Evolutionary conservation across 2,329 filamentous ascomycete genomes (phyloP).

Genomic region (Fusarium subtropicale): DNA sequence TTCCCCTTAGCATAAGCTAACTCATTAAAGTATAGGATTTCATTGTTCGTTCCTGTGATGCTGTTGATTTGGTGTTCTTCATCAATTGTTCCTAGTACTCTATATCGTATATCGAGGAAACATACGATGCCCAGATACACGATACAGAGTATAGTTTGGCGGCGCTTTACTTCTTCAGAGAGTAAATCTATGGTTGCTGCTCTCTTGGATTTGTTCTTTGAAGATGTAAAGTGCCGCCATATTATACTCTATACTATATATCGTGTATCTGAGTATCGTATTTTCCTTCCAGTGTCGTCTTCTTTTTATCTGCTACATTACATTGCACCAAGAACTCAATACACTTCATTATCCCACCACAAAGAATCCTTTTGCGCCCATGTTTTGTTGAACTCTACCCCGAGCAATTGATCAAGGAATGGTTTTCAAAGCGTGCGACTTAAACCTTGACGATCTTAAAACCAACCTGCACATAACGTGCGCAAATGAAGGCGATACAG

Average conservation of each 20-base stretch:
- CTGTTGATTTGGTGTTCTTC: not conserved
- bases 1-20: not conserved
- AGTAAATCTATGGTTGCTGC: too few relatives aligned
- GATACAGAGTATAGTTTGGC: too few relatives aligned
- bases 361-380: not conserved
- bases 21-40: not conserved
- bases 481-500: conserved; percentile 46
- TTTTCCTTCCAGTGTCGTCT: not conserved
- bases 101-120: not conserved
- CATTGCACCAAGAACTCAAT: not conserved
- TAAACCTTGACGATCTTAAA: conserved; percentile 52
- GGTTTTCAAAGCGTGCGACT: not conserved
- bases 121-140: too few relatives aligned
- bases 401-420: not conserved
- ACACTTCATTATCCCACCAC: not conserved
- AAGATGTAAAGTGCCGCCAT: too few relatives aligned
- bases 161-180: too few relatives aligned
- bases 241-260: not conserved
- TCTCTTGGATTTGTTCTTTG: too few relatives aligned
- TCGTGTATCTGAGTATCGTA: not conserved
- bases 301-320: not conserved
- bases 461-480: conserved; percentile 53
- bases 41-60: not conserved
- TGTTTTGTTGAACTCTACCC: not conserved
- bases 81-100: not conserved